Evolutionary conservation across 2,329 filamentous ascomycete species (phyloP), one percentile per base, ranked within the genome.

Genomic region (Trichoderma sp.): DNA sequence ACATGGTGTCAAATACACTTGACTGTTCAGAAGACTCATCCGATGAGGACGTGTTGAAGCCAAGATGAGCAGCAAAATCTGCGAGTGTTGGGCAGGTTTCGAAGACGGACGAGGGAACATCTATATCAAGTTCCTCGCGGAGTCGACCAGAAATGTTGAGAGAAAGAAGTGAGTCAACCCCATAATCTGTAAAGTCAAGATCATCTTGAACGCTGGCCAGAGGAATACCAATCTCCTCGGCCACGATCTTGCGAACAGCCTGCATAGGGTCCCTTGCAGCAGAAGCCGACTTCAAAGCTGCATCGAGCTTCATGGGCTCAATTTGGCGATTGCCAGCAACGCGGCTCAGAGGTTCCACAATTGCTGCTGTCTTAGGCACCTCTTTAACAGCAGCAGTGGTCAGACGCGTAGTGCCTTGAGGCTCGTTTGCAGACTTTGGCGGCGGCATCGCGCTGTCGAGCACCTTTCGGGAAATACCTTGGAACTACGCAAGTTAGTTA

Each of bases 211-310:
- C 81, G 78, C 89, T 87, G 69, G 86, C 85, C 51, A 85, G 80
- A 39, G 81, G 81, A 60, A 88, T 83, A 73, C 87, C 87, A 21
- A 87, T 83, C 77, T 90, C 88, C 73, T 85, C 84, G 28, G 87
- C 85, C 47, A 89, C 79, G 51, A 89, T 87, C 51, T 86, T 83
- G 76, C 88, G 81, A 12, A 71, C 51, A 4, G 69, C 34, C 8
- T 56, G 69, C 43, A 71, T 56, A n/a, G 60, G 69, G 4, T 64
- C 51, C 28, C 51, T 67, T 43, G 64, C 64, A 39, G 51, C 32
- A 43, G 64, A 67, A 12, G 64, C 64, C 18, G 64, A 67, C n/a
- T 67, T 67, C 32, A 67, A 39, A 21, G 64, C 64, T 51, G 64
- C 64, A n/a, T 67, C 64, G 15, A 67, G 64, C n/a, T 67, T 67